A percentile compares a stretch with the other conserved stretches of the same genome.
Conservation (phyloP, 352 stramenopile species). For the Phytopythium helicoides region DNA sequence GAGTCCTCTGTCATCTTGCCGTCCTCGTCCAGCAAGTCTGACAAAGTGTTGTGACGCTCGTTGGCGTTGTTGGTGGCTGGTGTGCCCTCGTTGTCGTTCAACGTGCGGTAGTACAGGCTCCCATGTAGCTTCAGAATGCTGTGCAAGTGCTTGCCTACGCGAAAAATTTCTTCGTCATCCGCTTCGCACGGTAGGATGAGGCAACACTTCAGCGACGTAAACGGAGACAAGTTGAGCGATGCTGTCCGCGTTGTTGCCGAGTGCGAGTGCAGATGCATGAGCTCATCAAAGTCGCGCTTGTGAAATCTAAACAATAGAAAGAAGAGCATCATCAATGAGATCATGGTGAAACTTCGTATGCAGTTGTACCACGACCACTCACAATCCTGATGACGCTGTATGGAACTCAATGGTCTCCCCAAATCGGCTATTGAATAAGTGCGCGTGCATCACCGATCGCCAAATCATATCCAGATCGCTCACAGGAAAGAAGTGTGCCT, state of each 20-base stretch:
- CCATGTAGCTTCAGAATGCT: conserved; percentile 59
- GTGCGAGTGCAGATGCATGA: conserved; percentile 70
- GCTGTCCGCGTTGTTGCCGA: conserved; percentile 27
- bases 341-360: background rate
- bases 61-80: conserved; percentile 1
- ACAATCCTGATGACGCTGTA: conserved; percentile 47
- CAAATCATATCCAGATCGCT: conserved; percentile 59
- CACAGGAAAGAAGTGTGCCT: conserved; percentile 59
- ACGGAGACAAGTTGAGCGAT: conserved; percentile 30
- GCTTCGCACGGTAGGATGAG: conserved; percentile 58
- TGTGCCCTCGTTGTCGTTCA: conserved; percentile 13
- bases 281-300: conserved; percentile 71
- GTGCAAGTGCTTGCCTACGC: conserved; percentile 69
- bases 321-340: conserved; percentile 2
- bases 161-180: conserved; percentile 64
- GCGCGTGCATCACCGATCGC: conserved; percentile 58
- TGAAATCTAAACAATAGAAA: conserved; percentile 35
- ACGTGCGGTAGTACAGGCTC: conserved; percentile 60
- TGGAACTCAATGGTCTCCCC: conserved; percentile 66
- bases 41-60: conserved; percentile 6
- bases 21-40: conserved; percentile 41
- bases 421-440: conserved; percentile 57
- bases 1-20: conserved; percentile 63
- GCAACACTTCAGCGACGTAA: conserved; percentile 62
- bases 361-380: conserved; percentile 13